Evolutionary conservation across 352 stramenopile genomes (phyloP).

Genomic region (Phytophthora cactorum): DNA sequence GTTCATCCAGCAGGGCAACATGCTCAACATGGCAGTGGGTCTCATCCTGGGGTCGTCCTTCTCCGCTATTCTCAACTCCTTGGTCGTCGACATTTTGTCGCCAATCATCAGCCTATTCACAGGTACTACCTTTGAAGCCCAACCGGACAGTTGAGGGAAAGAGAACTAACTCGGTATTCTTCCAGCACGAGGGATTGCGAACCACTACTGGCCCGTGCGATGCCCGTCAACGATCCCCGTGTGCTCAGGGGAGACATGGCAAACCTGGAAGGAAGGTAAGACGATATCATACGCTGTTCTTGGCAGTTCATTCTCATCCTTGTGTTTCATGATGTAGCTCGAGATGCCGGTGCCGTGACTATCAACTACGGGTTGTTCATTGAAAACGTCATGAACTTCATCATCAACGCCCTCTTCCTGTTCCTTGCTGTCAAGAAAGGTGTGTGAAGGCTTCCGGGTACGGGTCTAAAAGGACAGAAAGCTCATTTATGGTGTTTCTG

Average conservation of each 20-base stretch:
- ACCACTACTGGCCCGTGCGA: constrained; percentile 65
- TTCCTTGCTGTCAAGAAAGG: constrained; percentile 79
- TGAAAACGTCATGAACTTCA: constrained; percentile 78
- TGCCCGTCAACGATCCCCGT: constrained; percentile 40
- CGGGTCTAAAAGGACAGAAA: neutral
- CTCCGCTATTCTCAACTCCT: constrained; percentile 74
- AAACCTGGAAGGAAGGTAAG: constrained; percentile 70
- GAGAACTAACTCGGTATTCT: neutral
- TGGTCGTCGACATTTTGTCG: constrained; percentile 70
- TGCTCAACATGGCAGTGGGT: constrained; percentile 74
- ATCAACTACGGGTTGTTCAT: constrained; percentile 75
- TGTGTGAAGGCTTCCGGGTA: constrained; percentile 5
- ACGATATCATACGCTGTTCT: neutral
- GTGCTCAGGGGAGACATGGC: constrained; percentile 62
- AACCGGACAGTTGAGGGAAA: neutral
- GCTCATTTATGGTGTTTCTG: neutral
- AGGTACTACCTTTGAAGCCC: constrained; percentile 24
- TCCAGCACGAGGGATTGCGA: constrained; percentile 63
- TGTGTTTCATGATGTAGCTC: constrained; percentile 35
- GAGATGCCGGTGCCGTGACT: constrained; percentile 62
- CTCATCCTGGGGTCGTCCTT: constrained; percentile 74
- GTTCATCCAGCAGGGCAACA: constrained; percentile 79
- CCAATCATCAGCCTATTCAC: constrained; percentile 76
- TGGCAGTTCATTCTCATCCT: neutral
- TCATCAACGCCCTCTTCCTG: constrained; percentile 76